Conservation (phyloP, 2,329 filamentous ascomycete genomes). For the Beauveria asiatica region DNA sequence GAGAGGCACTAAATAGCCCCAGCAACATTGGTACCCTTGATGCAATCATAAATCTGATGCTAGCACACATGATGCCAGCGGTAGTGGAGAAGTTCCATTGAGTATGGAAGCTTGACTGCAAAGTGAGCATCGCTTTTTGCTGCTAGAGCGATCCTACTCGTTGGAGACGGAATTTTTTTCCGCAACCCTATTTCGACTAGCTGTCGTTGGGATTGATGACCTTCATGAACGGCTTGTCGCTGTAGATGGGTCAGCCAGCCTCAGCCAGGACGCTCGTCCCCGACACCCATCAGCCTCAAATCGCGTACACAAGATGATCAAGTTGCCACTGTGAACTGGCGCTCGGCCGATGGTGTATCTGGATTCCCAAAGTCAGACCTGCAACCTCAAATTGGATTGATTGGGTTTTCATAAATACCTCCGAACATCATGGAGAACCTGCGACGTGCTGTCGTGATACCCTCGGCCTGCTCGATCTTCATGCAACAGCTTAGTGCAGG, state of each 20-base stretch:
- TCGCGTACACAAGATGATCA: too few relatives aligned
- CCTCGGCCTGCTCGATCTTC: too few relatives aligned
- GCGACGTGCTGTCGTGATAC: too few relatives aligned
- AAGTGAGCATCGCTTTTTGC: slow-evolving; percentile 9
- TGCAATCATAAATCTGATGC: slow-evolving; percentile 13
- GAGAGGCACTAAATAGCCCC: slow-evolving; percentile 12
- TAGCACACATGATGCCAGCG: slow-evolving; percentile 13
- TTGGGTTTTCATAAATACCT: too few relatives aligned
- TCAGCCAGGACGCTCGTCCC: slow-evolving; percentile 10
- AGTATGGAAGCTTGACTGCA: slow-evolving; percentile 10
- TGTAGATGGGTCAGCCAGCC: slow-evolving; percentile 9
- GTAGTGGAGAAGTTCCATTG: slow-evolving; percentile 6
- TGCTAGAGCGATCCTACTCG: neutral
- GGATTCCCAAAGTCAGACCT: too few relatives aligned
- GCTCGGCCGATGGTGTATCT: too few relatives aligned
- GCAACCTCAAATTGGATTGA: too few relatives aligned
- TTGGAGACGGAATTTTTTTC: neutral
- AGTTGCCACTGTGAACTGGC: too few relatives aligned
- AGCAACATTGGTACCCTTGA: slow-evolving; percentile 8
- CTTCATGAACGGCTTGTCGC: slow-evolving; percentile 12
- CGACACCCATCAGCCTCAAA: neutral
- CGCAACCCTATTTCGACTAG: slow-evolving; percentile 10
- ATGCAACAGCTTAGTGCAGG: too few relatives aligned
- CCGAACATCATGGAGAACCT: too few relatives aligned
- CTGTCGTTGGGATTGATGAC: slow-evolving; percentile 1